Base-by-base conservation (phyloP, 139 green algal genomes). In the Chlorella ohadii region DNA sequence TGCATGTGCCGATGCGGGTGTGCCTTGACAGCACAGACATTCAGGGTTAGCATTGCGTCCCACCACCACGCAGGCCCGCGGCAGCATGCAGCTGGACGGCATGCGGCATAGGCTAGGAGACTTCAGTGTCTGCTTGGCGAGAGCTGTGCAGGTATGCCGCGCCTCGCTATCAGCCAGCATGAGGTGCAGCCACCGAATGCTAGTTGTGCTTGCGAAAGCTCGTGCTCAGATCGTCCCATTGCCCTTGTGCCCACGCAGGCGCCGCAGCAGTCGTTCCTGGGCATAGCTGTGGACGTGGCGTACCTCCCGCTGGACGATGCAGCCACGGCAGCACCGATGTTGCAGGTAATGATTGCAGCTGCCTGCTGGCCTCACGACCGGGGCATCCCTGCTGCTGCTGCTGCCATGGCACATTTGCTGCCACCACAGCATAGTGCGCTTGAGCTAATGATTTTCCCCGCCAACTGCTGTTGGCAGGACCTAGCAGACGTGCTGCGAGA, bases 1-100 rank as follows among this genome's bases (percentile, higher is more conserved):
- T n/a, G n/a, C n/a, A n/a, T 51, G 44, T 51, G 44, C 44, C 6
- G 44, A 6, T 51, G 44, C 44, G 44, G 6, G 9, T 51, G 44
- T 51, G 44, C 44, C 44, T 51, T 51, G 7, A 51, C 44, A n/a
- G n/a, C n/a, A n/a, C n/a, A n/a, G n/a, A n/a, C n/a, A n/a, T n/a
- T n/a, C n/a, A n/a, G n/a, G n/a, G n/a, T n/a, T n/a, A n/a, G n/a
- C n/a, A n/a, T n/a, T n/a, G n/a, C 63, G 36, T 36, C 19, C 7
- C 13, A 11, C 64, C 1, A 33, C 64, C 78, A 75, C 72, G 76
- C 76, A 72, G 57, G 59, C 76, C 2, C 71, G 71, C 36, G 25
- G 71, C 23, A 63, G 71, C 59, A 38, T 85, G 80, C 80, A 85
- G 56, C 28, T 85, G 56, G 66, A 85, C 55, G 80, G 80, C 13